Base-by-base conservation (phyloP, 805 yeast genomes). In the Maudiozyma turicensis region DNA sequence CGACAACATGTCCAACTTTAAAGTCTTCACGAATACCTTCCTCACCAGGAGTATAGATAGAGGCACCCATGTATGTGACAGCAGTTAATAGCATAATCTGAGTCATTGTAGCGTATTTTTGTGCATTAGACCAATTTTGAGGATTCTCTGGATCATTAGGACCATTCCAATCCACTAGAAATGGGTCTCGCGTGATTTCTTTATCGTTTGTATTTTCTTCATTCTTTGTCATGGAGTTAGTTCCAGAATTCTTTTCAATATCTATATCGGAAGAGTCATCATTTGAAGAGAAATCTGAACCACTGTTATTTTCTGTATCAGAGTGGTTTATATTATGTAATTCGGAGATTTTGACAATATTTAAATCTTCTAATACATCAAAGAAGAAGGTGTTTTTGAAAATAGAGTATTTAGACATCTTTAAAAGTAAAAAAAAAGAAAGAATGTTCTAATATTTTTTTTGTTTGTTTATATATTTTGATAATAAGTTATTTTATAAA, bases 101-200 rank as follows among this genome's bases (percentile, higher is more conserved):
- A 3, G 57, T 7, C 7, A 72, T 58, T 35, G 74, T 65, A 37
- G 72, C 38, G 4, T 59, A 38, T 75, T 77, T 47, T 71, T 68
- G 34, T 49, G 44, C 0, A 56, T 26, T 0, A 78, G 28, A 67
- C 86, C 86, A 81, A 57, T 78, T 78, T 15, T 64, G 59, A 0
- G 86, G 86, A 55, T 77, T 66, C 50, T 74, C 79, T 1, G 80
- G 77, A 56, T 80, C 85, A 48, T 73, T 72, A 2, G 55, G 54
- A 9, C 59, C 64, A 32, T 54, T 43, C 45, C 45, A 43, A 8
- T 46, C 56, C 1, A 60, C 58, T 10, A 58, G 43, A 47, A 55
- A 60, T 8, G 58, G 59, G 38, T 68, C 72, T 7, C 14, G 13
- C 14, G 13, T 35, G 14, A 35, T 14, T 35, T 35, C 38, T 35